Evolutionary conservation across 2,329 filamentous ascomycete species (phyloP), one percentile per base, ranked within the genome.

Genomic region (Calonectria naviculata): DNA sequence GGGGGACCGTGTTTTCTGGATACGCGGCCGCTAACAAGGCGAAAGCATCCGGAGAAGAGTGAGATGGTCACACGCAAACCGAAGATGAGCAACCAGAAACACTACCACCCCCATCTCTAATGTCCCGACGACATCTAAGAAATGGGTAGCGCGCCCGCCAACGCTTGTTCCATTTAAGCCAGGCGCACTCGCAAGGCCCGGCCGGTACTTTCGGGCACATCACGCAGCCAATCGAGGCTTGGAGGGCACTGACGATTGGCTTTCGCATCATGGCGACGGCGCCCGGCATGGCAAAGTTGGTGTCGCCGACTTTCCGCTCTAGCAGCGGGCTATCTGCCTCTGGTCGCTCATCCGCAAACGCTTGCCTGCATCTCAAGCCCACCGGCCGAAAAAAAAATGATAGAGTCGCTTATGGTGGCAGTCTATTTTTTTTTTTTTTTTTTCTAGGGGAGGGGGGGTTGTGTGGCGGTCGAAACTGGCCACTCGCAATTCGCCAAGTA

Each of bases 401-500:
- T 9, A 36, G 52, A 24, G 29, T 56, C 52, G 52, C 31, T 24
- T 24, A 28, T 34, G 15, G 52, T 54, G 49, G n/a, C 19, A 24
- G 49, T 21, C 19, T 49, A 28, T 17, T 15, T 29, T 49, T 49
- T 49, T n/a, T 17, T 15, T 29, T 49, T 49, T 49, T n/a, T n/a
- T n/a, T n/a, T n/a, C n/a, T 8, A 15, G 26, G 47, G 47, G 49
- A n/a, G 10, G 31, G 52, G 52, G 31, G 28, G 13, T 36, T 56
- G 52, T 36, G 52, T 56, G 52, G 52, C 52, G 52, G 31, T 15
- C 29, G 31, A 34, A 56, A n/a, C 52, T 24, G 17, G 31, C 52
- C 52, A 56, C 52, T 56, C 52, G 52, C 52, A 28, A 56, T 28
- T 56, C 31, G 52, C 52, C 52, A 56, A 46, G 65, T 49, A 44